Percentiles rank a stretch among this genome's conserved stretches.
phyloP scores from a whole-genome alignment of 2,329 filamentous ascomycete genomes.

The Penicillium corylophilum region DNA sequence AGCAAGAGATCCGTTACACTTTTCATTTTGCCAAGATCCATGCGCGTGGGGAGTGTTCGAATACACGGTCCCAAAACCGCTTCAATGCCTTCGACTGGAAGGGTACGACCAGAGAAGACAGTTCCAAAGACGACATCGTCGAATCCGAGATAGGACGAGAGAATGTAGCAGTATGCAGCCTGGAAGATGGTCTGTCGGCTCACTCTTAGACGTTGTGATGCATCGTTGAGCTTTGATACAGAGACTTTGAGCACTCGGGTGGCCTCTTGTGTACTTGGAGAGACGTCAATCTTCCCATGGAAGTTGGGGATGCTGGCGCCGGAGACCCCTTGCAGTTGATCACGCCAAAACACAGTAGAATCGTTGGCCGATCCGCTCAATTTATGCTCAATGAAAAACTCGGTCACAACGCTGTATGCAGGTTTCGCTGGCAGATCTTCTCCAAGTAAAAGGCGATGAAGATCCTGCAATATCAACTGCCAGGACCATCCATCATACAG shows the following conservation, averaged over 20 bases:
- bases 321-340: constrained; percentile 59
- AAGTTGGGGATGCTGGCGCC: constrained; percentile 60
- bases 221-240: constrained; percentile 33
- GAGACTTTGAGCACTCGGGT: constrained; percentile 36
- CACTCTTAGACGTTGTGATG: constrained; percentile 47
- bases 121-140: constrained; percentile 72
- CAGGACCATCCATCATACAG: constrained; percentile 94
- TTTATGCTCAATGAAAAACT: constrained; percentile 44
- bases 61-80: constrained; percentile 77
- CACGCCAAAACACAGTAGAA: constrained; percentile 67
- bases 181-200: constrained; percentile 75
- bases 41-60: constrained; percentile 69
- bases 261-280: constrained; percentile 27
- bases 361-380: constrained; percentile 35
- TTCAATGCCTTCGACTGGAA: constrained; percentile 70
- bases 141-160: constrained; percentile 63
- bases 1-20: constrained; percentile 62
- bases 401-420: constrained; percentile 61
- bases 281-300: constrained; percentile 38
- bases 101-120: constrained; percentile 76
- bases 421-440: constrained; percentile 44
- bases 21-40: constrained; percentile 54
- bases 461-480: constrained; percentile 69
- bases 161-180: constrained; percentile 64
- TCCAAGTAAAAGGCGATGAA: constrained; percentile 53